Evolutionary conservation across 1,139 yeast species (phyloP).

Genomic region (Candida albicans): DNA sequence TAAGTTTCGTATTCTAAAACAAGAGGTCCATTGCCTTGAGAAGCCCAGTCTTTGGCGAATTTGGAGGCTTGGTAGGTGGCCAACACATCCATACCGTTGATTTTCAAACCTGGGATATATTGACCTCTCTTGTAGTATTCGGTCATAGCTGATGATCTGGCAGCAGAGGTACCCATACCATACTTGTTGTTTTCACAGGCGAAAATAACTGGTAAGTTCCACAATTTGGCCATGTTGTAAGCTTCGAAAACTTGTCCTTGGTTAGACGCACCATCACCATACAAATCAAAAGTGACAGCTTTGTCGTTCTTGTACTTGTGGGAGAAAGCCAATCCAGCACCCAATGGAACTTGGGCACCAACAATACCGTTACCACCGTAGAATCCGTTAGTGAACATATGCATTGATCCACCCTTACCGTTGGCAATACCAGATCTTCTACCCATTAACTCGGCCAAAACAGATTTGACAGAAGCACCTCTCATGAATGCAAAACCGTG

Average conservation of each 20-base stretch:
- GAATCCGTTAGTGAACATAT: slow-evolving; percentile 92
- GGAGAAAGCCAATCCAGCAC: slow-evolving; percentile 96
- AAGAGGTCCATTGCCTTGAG: slow-evolving; percentile 92
- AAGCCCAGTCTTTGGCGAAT: slow-evolving; percentile 95
- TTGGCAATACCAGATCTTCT: slow-evolving; percentile 90
- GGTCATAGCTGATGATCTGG: slow-evolving; percentile 94
- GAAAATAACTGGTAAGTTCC: slow-evolving; percentile 93
- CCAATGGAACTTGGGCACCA: slow-evolving; percentile 98
- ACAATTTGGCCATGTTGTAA: slow-evolving; percentile 97
- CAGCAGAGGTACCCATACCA: slow-evolving; percentile 99
- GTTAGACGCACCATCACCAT: slow-evolving; percentile 99
- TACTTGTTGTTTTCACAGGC: slow-evolving; percentile 98
- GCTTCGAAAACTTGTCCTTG: slow-evolving; percentile 99
- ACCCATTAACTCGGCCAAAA: slow-evolving; percentile 96
- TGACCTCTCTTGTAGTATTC: slow-evolving; percentile 99
- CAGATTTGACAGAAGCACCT: slow-evolving; percentile 88
- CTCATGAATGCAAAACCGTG: slow-evolving; percentile 97
- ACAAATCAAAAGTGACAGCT: slow-evolving; percentile 81
- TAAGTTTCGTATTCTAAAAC: slow-evolving; percentile 96
- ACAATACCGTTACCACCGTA: slow-evolving; percentile 99
- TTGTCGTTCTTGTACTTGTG: slow-evolving; percentile 87
- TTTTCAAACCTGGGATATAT: slow-evolving; percentile 97
- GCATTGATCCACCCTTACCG: slow-evolving; percentile 99
- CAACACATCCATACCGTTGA: slow-evolving; percentile 97
- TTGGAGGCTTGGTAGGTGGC: slow-evolving; percentile 95